A percentile compares a stretch with the other conserved stretches of the same genome.
Evolutionary conservation across 768 basidiomycete species (phyloP).

Genomic region (Hygrophorus pudorinus): DNA sequence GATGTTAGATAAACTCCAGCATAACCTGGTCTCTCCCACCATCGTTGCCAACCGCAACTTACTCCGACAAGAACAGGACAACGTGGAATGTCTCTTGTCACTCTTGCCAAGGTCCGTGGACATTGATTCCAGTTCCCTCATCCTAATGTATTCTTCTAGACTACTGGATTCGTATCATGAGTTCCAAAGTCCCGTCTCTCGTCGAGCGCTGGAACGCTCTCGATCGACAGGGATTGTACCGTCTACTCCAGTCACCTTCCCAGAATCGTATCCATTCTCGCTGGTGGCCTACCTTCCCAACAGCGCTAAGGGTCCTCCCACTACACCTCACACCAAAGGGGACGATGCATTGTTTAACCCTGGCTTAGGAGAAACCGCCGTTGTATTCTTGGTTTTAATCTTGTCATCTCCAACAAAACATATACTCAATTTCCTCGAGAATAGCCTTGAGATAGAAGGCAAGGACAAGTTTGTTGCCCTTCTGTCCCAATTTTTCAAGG

Average conservation of each 20-base stretch:
- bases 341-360: slow-evolving; percentile 54
- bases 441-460: slow-evolving; percentile 82
- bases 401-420: slow-evolving; percentile 71
- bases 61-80: slow-evolving; percentile 79
- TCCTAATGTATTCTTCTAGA: slow-evolving; percentile 27
- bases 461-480: slow-evolving; percentile 63
- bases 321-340: slow-evolving; percentile 31
- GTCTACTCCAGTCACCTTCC: slow-evolving; percentile 74
- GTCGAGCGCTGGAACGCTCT: slow-evolving; percentile 59
- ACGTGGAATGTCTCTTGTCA: slow-evolving; percentile 76
- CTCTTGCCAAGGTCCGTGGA: slow-evolving; percentile 69
- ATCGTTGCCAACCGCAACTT: slow-evolving; percentile 51
- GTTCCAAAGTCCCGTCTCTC: slow-evolving; percentile 57
- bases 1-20: slow-evolving; percentile 85
- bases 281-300: slow-evolving; percentile 62
- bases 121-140: not conserved
- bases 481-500: slow-evolving; percentile 71
- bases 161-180: slow-evolving; percentile 85
- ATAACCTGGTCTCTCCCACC: slow-evolving; percentile 59
- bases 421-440: slow-evolving; percentile 69
- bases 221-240: slow-evolving; percentile 50
- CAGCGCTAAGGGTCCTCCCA: slow-evolving; percentile 31
- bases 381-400: slow-evolving; percentile 75
- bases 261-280: slow-evolving; percentile 89
- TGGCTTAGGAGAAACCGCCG: slow-evolving; percentile 75